Evolutionary conservation across 2,329 filamentous ascomycete species (phyloP).

Genomic region (Ophiostoma angusticollis): DNA sequence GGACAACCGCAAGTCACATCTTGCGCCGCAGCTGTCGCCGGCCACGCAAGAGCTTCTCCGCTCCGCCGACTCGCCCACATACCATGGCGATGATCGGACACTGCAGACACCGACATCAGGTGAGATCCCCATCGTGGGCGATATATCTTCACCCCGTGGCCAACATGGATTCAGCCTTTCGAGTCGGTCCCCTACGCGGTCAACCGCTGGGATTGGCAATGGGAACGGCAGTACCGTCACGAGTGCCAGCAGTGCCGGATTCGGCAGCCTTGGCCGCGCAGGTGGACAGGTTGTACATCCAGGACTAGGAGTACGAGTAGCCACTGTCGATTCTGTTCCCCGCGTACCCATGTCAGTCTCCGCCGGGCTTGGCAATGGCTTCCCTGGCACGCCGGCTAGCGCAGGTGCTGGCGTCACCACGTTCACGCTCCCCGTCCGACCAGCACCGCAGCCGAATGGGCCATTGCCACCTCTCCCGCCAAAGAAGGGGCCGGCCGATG

Average conservation of each 20-base stretch:
- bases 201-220: constrained; percentile 2
- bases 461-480: constrained; percentile 45
- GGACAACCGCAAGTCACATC: constrained; percentile 89
- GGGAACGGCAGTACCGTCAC: neutral
- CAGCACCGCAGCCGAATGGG: constrained; percentile 44
- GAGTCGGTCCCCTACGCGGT: constrained; percentile 38
- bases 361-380: constrained; percentile 15
- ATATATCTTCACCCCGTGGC: constrained; percentile 42
- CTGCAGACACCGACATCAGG: constrained; percentile 55
- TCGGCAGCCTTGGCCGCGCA: constrained; percentile 32
- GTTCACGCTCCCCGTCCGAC: constrained; percentile 52
- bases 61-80: constrained; percentile 46
- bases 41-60: constrained; percentile 65
- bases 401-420: constrained; percentile 34
- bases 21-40: constrained; percentile 68
- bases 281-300: constrained; percentile 34
- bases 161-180: constrained; percentile 28
- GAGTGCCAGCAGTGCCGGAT: constrained; percentile 13
- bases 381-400: constrained; percentile 15
- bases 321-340: constrained; percentile 40
- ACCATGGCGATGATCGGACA: constrained; percentile 32
- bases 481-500: constrained; percentile 43
- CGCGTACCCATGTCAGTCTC: constrained; percentile 26
- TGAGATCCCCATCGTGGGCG: constrained; percentile 55
- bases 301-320: constrained; percentile 39